Conservation (phyloP, 345 rosid species). For the Gossypium turneri region DNA sequence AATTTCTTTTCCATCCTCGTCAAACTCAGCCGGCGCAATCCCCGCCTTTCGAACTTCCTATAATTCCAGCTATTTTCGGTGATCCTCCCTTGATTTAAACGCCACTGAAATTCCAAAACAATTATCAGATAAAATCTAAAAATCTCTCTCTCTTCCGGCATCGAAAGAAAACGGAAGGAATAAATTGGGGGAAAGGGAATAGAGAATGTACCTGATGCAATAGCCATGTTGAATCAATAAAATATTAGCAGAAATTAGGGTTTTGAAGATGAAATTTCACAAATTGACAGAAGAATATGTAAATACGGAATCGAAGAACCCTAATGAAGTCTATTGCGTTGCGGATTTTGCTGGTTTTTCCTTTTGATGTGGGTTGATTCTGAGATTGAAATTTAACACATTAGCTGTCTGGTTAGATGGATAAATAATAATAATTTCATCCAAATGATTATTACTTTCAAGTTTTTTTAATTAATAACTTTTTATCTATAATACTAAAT, state of each 20-base stretch:
- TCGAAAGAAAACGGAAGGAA: neutral
- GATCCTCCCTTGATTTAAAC: constrained; percentile 55
- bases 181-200: neutral
- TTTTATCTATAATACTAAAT: too few relatives aligned
- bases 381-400: too few relatives aligned
- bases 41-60: constrained; percentile 70
- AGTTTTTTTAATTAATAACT: too few relatives aligned
- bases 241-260: neutral
- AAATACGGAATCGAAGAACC: too few relatives aligned
- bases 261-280: neutral
- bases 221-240: constrained; percentile 26
- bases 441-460: too few relatives aligned
- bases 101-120: constrained; percentile 38
- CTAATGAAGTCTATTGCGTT: neutral
- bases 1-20: constrained; percentile 66
- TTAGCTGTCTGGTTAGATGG: too few relatives aligned
- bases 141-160: neutral
- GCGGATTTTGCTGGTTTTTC: neutral
- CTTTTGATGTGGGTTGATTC: neutral
- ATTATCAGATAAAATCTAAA: neutral
- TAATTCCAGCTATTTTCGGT: constrained; percentile 53
- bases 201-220: constrained; percentile 30
- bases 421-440: too few relatives aligned
- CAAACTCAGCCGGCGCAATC: constrained; percentile 68
- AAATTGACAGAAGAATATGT: too few relatives aligned